A percentile compares a stretch with the other conserved stretches of the same genome.
phyloP scores from a whole-genome alignment of 1,139 yeast species.

The Yamadazyma taylorii region DNA sequence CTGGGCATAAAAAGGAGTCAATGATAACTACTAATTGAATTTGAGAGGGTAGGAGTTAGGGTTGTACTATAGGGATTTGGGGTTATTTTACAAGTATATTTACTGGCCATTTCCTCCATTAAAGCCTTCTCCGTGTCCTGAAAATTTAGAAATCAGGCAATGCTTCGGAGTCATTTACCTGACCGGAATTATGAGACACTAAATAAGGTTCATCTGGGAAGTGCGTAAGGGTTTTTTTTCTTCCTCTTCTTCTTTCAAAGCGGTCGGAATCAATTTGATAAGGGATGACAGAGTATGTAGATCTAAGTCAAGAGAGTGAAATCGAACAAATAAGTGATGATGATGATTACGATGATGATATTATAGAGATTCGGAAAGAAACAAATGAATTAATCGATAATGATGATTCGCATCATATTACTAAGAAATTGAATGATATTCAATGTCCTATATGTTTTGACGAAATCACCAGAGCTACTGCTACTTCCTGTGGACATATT shows the following conservation, averaged over 20 bases:
- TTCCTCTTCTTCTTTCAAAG: no score
- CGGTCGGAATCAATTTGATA: background rate
- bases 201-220: background rate
- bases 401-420: conserved; percentile 18
- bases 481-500: conserved; percentile 47
- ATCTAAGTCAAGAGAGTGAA: conserved; percentile 9
- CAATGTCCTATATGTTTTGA: conserved; percentile 52
- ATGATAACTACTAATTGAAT: no score
- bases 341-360: conserved; percentile 32
- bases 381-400: conserved; percentile 36
- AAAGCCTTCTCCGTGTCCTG: no score
- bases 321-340: conserved; percentile 17
- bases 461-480: conserved; percentile 39
- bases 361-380: conserved; percentile 38
- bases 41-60: no score
- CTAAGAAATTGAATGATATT: conserved; percentile 36
- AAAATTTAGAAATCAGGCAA: no score
- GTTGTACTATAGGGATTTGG: no score
- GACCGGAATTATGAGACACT: no score
- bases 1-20: no score
- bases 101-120: no score
- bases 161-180: no score
- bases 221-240: no score
- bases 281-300: conserved; percentile 5
- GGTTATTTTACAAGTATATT: no score